Conservation (phyloP, 2,329 filamentous ascomycete genomes). For the Fusarium nelsonii region DNA sequence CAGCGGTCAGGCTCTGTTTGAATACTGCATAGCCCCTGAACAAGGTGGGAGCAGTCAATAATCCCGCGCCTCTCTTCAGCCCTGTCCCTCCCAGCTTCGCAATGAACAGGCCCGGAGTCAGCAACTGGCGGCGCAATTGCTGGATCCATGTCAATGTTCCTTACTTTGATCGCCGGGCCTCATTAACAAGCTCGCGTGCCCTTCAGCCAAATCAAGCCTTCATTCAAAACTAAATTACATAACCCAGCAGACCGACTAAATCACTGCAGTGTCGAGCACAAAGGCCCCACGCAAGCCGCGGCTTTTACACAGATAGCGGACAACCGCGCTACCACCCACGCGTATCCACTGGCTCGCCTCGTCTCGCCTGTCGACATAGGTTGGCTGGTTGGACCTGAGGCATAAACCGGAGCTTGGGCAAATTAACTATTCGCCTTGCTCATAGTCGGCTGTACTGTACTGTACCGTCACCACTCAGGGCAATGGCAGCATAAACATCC, state of each 20-base stretch:
- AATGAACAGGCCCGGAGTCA: conserved; percentile 6
- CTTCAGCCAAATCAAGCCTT: conserved; percentile 35
- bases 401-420: conserved; percentile 39
- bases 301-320: conserved; percentile 16
- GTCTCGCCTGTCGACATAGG: conserved; percentile 23
- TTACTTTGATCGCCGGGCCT: conserved; percentile 6
- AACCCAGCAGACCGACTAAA: conserved; percentile 31
- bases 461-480: conserved; percentile 5
- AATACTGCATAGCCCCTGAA: conserved; percentile 13
- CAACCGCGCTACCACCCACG: conserved; percentile 23
- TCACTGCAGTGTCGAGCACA: conserved; percentile 16
- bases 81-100: conserved; percentile 32
- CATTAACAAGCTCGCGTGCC: conserved; percentile 35
- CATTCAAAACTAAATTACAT: conserved; percentile 25
- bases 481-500: conserved; percentile 34
- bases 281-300: conserved; percentile 32
- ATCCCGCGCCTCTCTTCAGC: conserved; percentile 35
- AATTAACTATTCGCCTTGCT: conserved; percentile 43
- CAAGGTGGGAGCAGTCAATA: conserved; percentile 25
- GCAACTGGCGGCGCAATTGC: conserved; percentile 25
- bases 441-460: neutral
- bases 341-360: conserved; percentile 37
- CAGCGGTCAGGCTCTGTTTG: neutral
- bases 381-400: conserved; percentile 18
- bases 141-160: conserved; percentile 17